Conservation (phyloP, 2,329 filamentous ascomycete species). For the Penicillium sp. region DNA sequence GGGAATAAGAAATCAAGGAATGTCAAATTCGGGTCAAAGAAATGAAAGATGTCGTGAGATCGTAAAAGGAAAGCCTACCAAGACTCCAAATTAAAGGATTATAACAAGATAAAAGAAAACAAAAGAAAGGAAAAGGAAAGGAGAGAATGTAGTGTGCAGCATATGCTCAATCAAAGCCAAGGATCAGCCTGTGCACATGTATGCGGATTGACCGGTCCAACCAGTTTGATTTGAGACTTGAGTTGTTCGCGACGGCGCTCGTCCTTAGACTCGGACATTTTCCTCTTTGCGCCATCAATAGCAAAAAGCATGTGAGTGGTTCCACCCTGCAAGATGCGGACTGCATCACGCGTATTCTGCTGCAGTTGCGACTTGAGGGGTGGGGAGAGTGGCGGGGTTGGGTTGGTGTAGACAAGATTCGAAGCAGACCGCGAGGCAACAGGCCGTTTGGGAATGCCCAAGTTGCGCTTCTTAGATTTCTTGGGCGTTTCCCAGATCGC, state of each 20-base stretch:
- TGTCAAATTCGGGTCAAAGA: background rate
- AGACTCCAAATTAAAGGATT: background rate
- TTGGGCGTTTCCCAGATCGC: constrained; percentile 39
- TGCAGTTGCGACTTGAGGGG: constrained; percentile 27
- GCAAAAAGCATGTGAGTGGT: constrained; percentile 33
- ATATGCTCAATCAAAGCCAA: constrained; percentile 30
- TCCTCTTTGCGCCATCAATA: constrained; percentile 40
- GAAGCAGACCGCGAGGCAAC: background rate
- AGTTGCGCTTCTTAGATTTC: constrained; percentile 28
- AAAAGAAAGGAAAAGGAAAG: constrained; percentile 10
- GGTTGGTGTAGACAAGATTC: constrained; percentile 11
- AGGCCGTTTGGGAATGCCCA: constrained; percentile 26
- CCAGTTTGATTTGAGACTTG: constrained; percentile 46
- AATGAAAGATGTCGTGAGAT: constrained; percentile 1
- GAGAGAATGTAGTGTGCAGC: background rate
- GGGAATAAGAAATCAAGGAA: background rate
- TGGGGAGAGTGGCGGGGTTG: constrained; percentile 23
- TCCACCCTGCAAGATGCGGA: constrained; percentile 29
- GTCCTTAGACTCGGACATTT: constrained; percentile 36
- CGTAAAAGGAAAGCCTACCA: background rate
- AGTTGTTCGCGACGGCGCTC: constrained; percentile 42
- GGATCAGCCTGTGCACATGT: constrained; percentile 29
- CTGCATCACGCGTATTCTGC: constrained; percentile 30
- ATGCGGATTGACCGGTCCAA: constrained; percentile 43
- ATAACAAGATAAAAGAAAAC: constrained; percentile 6